A percentile compares a stretch with the other conserved stretches of the same genome.
phyloP scores from a whole-genome alignment of 2,329 filamentous ascomycete species.

The Colletotrichum sp. region DNA sequence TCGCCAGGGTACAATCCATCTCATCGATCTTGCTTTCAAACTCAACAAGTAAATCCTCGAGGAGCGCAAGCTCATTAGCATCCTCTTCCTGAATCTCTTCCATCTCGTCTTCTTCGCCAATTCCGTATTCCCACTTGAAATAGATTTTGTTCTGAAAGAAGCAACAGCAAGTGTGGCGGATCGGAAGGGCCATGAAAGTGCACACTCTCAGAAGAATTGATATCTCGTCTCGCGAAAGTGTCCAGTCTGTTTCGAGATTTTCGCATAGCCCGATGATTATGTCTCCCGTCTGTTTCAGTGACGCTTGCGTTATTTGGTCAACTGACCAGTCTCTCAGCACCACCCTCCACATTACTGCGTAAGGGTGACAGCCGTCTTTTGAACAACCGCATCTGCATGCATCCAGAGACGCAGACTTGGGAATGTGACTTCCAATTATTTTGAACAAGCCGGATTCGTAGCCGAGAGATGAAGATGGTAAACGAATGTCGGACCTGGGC shows the following conservation, averaged over 20 bases:
- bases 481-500: neutral
- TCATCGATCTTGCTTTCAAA: neutral
- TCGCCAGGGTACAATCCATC: neutral
- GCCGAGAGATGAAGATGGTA: neutral
- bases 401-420: neutral
- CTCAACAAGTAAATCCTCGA: neutral
- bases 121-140: fast-evolving
- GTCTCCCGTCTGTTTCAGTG: neutral
- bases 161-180: neutral
- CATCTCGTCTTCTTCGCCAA: neutral
- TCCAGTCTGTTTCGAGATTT: neutral
- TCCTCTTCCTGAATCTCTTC: neutral
- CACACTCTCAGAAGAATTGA: neutral
- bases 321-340: neutral
- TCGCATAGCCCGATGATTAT: neutral
- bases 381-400: neutral
- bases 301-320: neutral
- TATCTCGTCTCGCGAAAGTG: fast-evolving
- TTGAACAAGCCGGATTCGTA: no score
- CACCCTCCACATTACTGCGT: neutral
- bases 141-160: no score
- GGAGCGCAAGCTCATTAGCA: fast-evolving
- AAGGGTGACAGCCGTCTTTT: neutral
- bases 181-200: neutral
- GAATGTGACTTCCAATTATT: neutral